Evolutionary conservation across 768 basidiomycete genomes (phyloP).

Genomic region (Termitomyces sp.): DNA sequence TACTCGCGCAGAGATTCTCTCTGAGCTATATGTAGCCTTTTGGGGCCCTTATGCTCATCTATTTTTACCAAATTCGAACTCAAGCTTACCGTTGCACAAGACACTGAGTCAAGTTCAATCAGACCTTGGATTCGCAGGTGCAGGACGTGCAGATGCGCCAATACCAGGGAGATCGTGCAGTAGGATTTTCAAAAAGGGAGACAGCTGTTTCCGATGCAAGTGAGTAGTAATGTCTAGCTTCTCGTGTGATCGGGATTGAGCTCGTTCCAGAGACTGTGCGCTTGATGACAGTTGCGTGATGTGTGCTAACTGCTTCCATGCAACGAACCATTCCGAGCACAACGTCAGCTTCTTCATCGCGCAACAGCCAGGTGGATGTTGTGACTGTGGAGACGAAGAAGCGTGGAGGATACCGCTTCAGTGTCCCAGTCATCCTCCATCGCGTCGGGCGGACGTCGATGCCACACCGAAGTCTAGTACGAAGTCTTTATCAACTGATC

Average conservation of each 20-base stretch:
- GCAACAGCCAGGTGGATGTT: constrained; percentile 88
- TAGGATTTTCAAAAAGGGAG: constrained; percentile 85
- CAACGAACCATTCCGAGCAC: constrained; percentile 81
- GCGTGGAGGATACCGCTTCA: constrained; percentile 70
- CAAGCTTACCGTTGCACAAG: constrained; percentile 55
- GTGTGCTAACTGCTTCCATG: constrained; percentile 85
- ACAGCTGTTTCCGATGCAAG: constrained; percentile 94
- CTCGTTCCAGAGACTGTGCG: constrained; percentile 72
- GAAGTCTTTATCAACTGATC: constrained; percentile 39
- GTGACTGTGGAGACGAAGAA: constrained; percentile 91
- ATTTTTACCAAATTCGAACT: constrained; percentile 64
- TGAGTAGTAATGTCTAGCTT: constrained; percentile 44
- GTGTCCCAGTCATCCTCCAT: constrained; percentile 74
- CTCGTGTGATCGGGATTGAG: not conserved
- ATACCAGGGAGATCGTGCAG: constrained; percentile 75
- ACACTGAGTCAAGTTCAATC: constrained; percentile 70
- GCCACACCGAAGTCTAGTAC: constrained; percentile 39
- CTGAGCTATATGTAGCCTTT: constrained; percentile 76
- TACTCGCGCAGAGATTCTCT: constrained; percentile 76
- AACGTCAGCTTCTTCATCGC: constrained; percentile 92
- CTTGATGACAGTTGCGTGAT: constrained; percentile 87
- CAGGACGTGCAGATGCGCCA: constrained; percentile 53
- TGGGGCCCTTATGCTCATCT: constrained; percentile 72
- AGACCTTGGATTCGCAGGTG: constrained; percentile 49
- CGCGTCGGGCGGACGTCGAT: constrained; percentile 20